These are phyloP conservation scores for Venturia nashicola DNA, from an alignment of 2,329 filamentous ascomycete species.

Conservation along the genomic window DNA sequence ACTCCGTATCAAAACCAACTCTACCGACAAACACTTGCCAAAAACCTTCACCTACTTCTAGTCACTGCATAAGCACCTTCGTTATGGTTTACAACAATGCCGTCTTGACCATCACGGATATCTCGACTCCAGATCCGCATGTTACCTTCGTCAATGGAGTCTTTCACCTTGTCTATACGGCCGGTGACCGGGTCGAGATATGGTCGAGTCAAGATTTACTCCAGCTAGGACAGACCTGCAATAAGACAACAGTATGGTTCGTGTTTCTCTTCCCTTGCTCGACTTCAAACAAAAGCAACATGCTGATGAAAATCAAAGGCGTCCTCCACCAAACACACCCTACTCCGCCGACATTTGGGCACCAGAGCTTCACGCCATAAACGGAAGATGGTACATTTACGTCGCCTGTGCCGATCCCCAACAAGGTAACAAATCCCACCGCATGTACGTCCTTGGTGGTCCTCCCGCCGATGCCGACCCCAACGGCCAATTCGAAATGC, in stretches of 20 bases:
- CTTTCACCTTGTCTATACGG: conserved; percentile 27
- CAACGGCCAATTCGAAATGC: conserved; percentile 26
- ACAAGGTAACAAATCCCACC: conserved; percentile 31
- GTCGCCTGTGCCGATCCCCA: conserved; percentile 29
- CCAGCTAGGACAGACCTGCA: not conserved
- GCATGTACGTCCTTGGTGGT: conserved; percentile 34
- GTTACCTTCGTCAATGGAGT: conserved; percentile 28
- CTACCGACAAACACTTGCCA: no score
- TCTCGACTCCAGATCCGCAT: conserved; percentile 32
- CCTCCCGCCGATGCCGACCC: conserved; percentile 21
- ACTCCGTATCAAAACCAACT: no score
- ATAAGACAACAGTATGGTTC: conserved; percentile 6
- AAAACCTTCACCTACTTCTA: no score
- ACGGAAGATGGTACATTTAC: conserved; percentile 43
- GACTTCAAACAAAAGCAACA: conserved; percentile 14
- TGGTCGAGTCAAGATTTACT: conserved; percentile 7
- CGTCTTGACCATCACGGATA: conserved; percentile 29
- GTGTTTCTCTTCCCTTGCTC: not conserved
- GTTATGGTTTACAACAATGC: conserved; percentile 22
- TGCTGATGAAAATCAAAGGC: conserved; percentile 15
- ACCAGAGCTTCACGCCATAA: conserved; percentile 40
- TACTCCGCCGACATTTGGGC: conserved; percentile 41
- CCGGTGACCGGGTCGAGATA: conserved; percentile 9
- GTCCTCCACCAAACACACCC: conserved; percentile 28
- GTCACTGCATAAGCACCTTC: not conserved